A percentile compares a stretch with the other conserved stretches of the same genome.
Conservation (phyloP, 768 basidiomycete genomes). For the Tricholomella constricta region DNA sequence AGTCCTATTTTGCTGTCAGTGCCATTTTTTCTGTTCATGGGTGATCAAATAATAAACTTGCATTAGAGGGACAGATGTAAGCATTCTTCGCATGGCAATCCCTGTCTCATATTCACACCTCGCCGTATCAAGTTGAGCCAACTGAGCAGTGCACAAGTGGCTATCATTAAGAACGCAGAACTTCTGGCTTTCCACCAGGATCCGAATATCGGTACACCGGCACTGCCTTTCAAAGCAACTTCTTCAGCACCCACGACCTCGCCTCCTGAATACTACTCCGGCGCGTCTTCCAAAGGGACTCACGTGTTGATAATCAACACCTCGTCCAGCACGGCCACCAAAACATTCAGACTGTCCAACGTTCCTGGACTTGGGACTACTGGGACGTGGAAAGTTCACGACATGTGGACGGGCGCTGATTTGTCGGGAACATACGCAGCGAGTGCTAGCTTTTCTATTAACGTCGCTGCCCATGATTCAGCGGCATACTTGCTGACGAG, state of each 20-base stretch:
- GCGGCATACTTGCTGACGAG: conserved; percentile 47
- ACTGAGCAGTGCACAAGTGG: conserved; percentile 42
- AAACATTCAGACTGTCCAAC: conserved; percentile 46
- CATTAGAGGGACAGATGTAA: conserved; percentile 41
- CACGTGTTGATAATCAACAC: conserved; percentile 62
- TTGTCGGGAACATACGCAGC: conserved; percentile 41
- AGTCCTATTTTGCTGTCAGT: conserved; percentile 55
- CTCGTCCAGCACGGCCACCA: conserved; percentile 37
- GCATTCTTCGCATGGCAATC: not conserved
- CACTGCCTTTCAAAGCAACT: conserved; percentile 47
- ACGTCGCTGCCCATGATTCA: conserved; percentile 53
- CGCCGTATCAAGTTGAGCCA: conserved; percentile 36
- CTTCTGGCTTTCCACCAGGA: conserved; percentile 61
- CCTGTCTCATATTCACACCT: not conserved
- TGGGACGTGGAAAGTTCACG: conserved; percentile 44
- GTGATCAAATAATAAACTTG: not conserved
- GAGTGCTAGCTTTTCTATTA: conserved; percentile 38
- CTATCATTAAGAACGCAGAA: conserved; percentile 52
- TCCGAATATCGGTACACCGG: conserved; percentile 43
- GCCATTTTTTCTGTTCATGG: not conserved
- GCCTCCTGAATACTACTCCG: conserved; percentile 56
- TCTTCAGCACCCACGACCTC: conserved; percentile 40
- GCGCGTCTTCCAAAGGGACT: conserved; percentile 47
- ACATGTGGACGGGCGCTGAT: conserved; percentile 55
- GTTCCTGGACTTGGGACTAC: conserved; percentile 45